Evolutionary conservation across 352 stramenopile genomes (phyloP).

Genomic region (Globisporangium polare): DNA sequence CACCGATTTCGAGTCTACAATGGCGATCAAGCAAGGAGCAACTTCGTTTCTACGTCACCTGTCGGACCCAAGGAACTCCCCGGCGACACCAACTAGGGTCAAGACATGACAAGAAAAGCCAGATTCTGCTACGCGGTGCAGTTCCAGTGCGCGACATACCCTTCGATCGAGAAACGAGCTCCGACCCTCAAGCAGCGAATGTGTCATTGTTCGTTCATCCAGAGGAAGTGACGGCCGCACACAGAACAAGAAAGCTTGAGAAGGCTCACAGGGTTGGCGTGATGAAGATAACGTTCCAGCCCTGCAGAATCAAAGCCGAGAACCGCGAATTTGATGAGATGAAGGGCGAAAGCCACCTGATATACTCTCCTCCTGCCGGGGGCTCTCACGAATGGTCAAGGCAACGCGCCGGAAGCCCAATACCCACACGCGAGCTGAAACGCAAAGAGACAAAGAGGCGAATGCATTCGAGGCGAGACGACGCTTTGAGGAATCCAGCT

Average conservation of each 20-base stretch:
- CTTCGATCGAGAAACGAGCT: constrained; percentile 3
- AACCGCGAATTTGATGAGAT: background rate
- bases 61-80: constrained; percentile 19
- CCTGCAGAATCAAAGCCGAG: constrained; percentile 8
- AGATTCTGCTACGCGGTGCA: constrained; percentile 15
- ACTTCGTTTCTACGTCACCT: constrained; percentile 25
- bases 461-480: background rate
- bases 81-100: constrained; percentile 10
- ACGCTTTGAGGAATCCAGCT: background rate
- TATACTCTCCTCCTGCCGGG: background rate
- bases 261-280: constrained; percentile 14
- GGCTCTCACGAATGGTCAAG: background rate
- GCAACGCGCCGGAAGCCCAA: background rate
- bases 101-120: constrained; percentile 4
- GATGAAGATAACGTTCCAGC: constrained; percentile 24
- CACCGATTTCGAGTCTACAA: background rate
- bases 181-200: constrained; percentile 12
- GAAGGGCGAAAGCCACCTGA: background rate
- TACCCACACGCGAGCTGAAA: background rate
- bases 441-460: background rate
- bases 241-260: constrained; percentile 1
- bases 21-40: constrained; percentile 2
- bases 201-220: constrained; percentile 15
- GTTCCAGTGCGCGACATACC: constrained; percentile 11
- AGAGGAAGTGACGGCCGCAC: background rate